A percentile compares a stretch with the other conserved stretches of the same genome.
These are phyloP conservation scores for Neurospora cerealis DNA, from an alignment of 495 filamentous ascomycete genomes.

Conservation along the genomic window DNA sequence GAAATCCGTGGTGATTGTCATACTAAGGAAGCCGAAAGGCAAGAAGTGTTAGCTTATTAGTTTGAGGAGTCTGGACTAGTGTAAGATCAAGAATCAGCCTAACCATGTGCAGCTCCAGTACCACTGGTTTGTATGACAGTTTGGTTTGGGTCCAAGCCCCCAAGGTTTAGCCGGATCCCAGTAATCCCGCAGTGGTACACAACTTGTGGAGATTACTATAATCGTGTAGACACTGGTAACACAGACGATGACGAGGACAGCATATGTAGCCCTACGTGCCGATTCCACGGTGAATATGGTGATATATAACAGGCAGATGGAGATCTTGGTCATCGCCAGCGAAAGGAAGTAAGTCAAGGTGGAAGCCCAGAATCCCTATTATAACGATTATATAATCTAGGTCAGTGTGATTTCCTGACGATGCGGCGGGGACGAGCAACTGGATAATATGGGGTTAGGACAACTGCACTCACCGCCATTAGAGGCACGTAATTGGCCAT, in stretches of 20 bases:
- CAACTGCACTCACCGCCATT: conserved; percentile 5
- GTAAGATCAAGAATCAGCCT: background rate
- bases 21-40: conserved; percentile 3
- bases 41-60: background rate
- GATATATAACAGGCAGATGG: conserved; percentile 20
- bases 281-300: conserved; percentile 19
- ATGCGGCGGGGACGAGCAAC: background rate
- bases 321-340: conserved; percentile 17
- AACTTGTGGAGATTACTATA: conserved; percentile 9
- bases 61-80: background rate
- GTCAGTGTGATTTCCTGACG: background rate
- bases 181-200: conserved; percentile 17
- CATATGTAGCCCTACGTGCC: conserved; percentile 8
- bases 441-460: background rate
- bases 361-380: conserved; percentile 15
- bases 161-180: conserved; percentile 19
- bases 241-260: conserved; percentile 10
- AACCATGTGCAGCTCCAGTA: conserved; percentile 18
- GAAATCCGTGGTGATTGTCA: conserved; percentile 41
- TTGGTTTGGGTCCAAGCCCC: background rate
- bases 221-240: conserved; percentile 5
- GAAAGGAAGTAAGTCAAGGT: conserved; percentile 11
- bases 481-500: background rate
- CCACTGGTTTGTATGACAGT: background rate
- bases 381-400: background rate